Evolutionary conservation across 441 rosid species (phyloP).

Genomic region (Bocquillonia castaneifolia): DNA sequence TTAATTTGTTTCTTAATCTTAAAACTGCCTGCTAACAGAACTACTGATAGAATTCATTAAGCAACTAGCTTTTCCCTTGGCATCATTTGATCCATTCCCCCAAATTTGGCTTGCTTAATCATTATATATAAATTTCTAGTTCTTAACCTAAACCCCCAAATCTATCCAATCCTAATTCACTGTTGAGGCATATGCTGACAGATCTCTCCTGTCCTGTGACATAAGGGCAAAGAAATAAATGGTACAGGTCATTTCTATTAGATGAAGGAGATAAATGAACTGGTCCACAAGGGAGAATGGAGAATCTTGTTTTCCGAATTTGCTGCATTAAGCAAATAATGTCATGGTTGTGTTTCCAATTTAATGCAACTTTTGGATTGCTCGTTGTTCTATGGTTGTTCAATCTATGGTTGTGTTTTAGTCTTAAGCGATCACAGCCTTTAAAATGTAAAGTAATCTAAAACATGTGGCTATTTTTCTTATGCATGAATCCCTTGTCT

Average conservation of each 20-base stretch:
- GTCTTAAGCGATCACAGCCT: not conserved
- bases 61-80: not conserved
- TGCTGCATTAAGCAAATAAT: not conserved
- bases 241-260: not conserved
- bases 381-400: not conserved
- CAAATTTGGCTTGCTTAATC: not conserved
- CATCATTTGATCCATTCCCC: not conserved
- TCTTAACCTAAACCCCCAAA: not conserved
- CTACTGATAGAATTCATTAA: not conserved
- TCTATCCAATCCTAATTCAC: not conserved
- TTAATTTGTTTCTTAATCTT: not conserved
- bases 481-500: not conserved
- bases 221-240: not conserved
- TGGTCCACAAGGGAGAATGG: not conserved
- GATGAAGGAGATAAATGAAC: not conserved
- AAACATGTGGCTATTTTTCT: not conserved
- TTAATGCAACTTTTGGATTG: conserved; percentile 2
- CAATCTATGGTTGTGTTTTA: not conserved
- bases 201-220: not conserved
- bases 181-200: not conserved
- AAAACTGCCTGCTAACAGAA: not conserved
- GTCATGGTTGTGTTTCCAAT: conserved; percentile 1
- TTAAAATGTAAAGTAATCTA: not conserved
- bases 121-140: not conserved
- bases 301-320: not conserved